Evolutionary conservation across 257 asterid species (phyloP), one percentile per base, ranked within the genome.

Genomic region (Forsythia viridissima): DNA sequence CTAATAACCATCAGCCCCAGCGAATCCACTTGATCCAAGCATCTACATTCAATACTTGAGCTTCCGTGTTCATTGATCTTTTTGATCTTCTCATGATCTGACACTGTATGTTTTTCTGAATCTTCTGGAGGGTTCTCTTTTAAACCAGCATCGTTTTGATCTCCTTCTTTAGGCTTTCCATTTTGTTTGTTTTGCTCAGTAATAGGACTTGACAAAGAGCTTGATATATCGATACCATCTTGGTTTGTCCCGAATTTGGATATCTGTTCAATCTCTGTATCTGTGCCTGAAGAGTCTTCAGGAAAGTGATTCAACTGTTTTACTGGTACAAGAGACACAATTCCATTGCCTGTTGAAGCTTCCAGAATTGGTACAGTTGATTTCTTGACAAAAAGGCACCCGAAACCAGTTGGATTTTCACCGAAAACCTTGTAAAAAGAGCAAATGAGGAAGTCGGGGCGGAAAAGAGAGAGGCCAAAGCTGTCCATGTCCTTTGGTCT

Each of bases 401-500:
- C 99, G n/a, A 95, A 95, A 8, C 99, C 99, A 0, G 96, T 92
- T 4, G 99, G 99, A 38, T 93, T 92, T 55, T 91, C 91, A 7
- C 98, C 97, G 2, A 93, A 91, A 24, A 95, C 90, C 88, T 90
- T 92, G 90, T 95, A 95, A 85, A 95, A 95, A 1, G 99, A 91
- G 85, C 90, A 90, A 78, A 95, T 77, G 61, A 95, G 89, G 83
- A 95, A 93, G 57, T 95, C 98, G 1, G 99, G 99, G 7, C 75
- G 90, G 79, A 91, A 81, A 5, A 95, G 92, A 18, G 98, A 92
- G 0, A 95, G 93, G 55, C 94, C 99, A 39, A 93, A 92, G 86
- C 93, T 92, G 82, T 81, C 93, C 97, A 92, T 92, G 71, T 93
- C 97, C 70, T 95, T 95, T 0, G 99, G 99, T 73, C 97, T 94